Evolutionary conservation across 345 rosid species (phyloP), one percentile per base, ranked within the genome.

Genomic region (Gossypium mustelinum): DNA sequence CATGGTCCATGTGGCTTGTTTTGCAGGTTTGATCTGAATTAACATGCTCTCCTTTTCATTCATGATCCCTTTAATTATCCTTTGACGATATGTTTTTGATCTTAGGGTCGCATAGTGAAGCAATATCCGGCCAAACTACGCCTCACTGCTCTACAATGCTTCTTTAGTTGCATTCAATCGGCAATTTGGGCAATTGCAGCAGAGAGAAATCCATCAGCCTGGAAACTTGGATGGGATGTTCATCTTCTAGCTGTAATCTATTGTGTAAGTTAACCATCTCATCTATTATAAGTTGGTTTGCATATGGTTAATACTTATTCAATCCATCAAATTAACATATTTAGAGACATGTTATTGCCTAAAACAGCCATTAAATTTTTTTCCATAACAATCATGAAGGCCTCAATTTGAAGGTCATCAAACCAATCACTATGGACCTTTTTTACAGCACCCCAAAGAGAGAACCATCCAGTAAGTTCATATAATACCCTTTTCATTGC

Each of bases 1-100:
- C 85, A 18, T 94, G 97, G 94, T 89, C 93, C 81, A 44, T 90
- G 76, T 94, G 97, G 97, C 84, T 94, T 79, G 81, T 89, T 79
- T 72, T 94, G 59, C 98, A 94, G 93, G 97, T 94, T 57, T 68
- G 56, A n/a, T 41, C 62, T 69, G 55, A 22, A 54, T 29, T 16
- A 63, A 41, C 2, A 17, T 63, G 18, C 45, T 39, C 68, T 63
- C 47, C 9, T 34, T 16, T 62, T 14, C 45, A 27, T 29, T 62
- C 45, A 62, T 20, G 24, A 11, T 58, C n/a, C 8, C 16, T 0
- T 39, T 62, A 24, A 9, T 17, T 39, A 34, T 14, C 18, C 11
- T 73, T 59, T 72, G 39, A 78, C 44, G 14, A 2, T 1, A 12
- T 71, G 14, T 41, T 29, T 27, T 29, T 13, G 10, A 17, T 20